A percentile compares a stretch with the other conserved stretches of the same genome.
Evolutionary conservation across 1,284 basidiomycete genomes (phyloP).

Genomic region (Sporisorium iseilematis-ciliati): DNA sequence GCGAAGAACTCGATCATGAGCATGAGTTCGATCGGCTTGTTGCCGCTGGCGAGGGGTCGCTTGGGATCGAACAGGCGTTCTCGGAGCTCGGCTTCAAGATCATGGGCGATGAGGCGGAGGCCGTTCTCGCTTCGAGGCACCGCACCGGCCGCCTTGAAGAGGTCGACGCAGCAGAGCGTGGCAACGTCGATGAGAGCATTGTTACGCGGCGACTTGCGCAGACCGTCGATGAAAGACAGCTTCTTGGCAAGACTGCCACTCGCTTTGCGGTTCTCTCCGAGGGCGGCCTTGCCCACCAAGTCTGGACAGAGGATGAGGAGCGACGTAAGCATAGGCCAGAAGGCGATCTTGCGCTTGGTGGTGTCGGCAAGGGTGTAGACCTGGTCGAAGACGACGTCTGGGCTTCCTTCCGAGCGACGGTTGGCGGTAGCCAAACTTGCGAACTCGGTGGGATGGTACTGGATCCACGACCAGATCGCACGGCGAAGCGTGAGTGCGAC

Average conservation of each 20-base stretch:
- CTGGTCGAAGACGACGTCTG: conserved; percentile 69
- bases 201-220: conserved; percentile 64
- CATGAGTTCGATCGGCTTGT: conserved; percentile 57
- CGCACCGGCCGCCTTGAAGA: conserved; percentile 82
- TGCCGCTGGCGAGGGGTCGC: conserved; percentile 47
- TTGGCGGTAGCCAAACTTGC: conserved; percentile 76
- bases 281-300: conserved; percentile 73
- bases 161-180: conserved; percentile 82
- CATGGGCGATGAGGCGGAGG: conserved; percentile 75
- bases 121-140: conserved; percentile 76
- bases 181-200: conserved; percentile 75
- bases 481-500: conserved; percentile 81
- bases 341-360: conserved; percentile 75
- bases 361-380: conserved; percentile 68
- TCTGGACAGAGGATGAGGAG: conserved; percentile 84
- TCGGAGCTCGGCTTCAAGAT: conserved; percentile 59
- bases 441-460: conserved; percentile 83
- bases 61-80: conserved; percentile 63
- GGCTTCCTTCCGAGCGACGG: conserved; percentile 65
- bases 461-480: conserved; percentile 93
- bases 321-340: conserved; percentile 84
- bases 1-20: conserved; percentile 65
- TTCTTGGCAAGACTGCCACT: conserved; percentile 70
- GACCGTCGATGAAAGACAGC: conserved; percentile 71
- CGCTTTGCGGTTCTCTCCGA: conserved; percentile 68